Evolutionary conservation across 495 filamentous ascomycete genomes (phyloP).

Genomic region (Neurospora sp.): DNA sequence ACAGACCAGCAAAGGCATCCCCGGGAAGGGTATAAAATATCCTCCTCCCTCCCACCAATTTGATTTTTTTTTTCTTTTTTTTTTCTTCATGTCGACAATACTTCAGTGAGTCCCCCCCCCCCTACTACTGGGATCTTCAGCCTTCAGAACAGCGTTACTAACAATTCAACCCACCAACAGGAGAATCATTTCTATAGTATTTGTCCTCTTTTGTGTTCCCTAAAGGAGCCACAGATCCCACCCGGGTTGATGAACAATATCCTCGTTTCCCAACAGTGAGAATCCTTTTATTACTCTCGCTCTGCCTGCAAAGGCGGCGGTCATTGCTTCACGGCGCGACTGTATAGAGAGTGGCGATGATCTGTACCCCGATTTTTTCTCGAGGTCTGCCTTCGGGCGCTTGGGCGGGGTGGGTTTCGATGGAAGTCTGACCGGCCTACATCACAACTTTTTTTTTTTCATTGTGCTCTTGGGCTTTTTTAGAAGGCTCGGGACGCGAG

Average conservation of each 20-base stretch:
- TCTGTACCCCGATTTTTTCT: constrained; percentile 42
- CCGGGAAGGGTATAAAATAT: constrained; percentile 21
- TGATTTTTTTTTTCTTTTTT: constrained; percentile 23
- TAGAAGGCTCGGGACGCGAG: constrained; percentile 21
- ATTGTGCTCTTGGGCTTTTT: constrained; percentile 28
- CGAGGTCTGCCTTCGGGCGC: constrained; percentile 43
- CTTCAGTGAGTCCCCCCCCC: constrained; percentile 37
- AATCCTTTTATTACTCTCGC: constrained; percentile 33
- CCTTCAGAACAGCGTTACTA: too few relatives aligned
- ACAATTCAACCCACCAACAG: background rate
- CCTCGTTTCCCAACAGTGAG: constrained; percentile 54
- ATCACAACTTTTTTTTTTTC: constrained; percentile 31
- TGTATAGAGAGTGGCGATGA: constrained; percentile 56
- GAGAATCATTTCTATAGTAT: constrained; percentile 90
- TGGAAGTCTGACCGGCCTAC: constrained; percentile 53
- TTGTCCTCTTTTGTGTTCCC: constrained; percentile 70
- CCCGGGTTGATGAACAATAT: constrained; percentile 53
- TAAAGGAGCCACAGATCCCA: constrained; percentile 57
- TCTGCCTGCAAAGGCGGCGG: constrained; percentile 43
- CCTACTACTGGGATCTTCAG: constrained; percentile 8
- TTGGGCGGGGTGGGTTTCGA: constrained; percentile 47
- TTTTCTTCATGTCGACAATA: constrained; percentile 52
- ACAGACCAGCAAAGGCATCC: constrained; percentile 31
- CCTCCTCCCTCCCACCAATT: constrained; percentile 4
- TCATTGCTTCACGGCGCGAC: constrained; percentile 5